These are phyloP conservation scores for Cokeromyces recurvatus DNA, from an alignment of 371 early-diverging fungal species.

Conservation along the genomic window DNA sequence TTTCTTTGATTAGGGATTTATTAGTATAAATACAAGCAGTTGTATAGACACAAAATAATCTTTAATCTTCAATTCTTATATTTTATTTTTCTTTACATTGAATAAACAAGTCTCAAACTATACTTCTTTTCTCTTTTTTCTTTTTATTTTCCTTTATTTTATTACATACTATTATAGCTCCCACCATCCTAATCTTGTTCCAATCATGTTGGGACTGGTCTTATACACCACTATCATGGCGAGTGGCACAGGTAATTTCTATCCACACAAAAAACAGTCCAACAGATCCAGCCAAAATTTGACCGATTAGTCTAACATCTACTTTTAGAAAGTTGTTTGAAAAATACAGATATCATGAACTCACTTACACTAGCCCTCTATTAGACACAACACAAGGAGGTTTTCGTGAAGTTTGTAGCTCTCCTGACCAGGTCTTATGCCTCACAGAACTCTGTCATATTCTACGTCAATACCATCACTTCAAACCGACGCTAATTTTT, in stretches of 20 bases:
- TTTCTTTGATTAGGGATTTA: no score
- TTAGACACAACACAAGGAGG: no score
- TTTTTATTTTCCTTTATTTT: no score
- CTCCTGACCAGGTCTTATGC: no score
- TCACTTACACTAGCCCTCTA: conserved; percentile 14
- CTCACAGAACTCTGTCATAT: background rate
- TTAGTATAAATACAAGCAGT: no score
- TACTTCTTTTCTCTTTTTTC: no score
- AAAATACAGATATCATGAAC: background rate
- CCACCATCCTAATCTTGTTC: background rate
- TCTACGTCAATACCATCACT: background rate
- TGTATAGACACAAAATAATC: no score
- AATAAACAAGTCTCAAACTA: no score
- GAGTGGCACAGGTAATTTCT: conserved; percentile 15
- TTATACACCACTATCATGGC: conserved; percentile 10
- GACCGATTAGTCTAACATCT: conserved; percentile 14
- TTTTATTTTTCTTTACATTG: no score
- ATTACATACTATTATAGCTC: no score
- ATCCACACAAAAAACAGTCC: conserved; percentile 16
- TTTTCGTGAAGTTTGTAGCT: no score
- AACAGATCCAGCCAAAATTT: conserved; percentile 12
- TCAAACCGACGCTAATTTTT: conserved; percentile 2
- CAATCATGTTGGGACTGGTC: conserved; percentile 20
- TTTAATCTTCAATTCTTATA: no score
- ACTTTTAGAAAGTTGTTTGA: conserved; percentile 7